Conservation (phyloP, 768 basidiomycete species). For the Coprinellus aureogranulatus region DNA sequence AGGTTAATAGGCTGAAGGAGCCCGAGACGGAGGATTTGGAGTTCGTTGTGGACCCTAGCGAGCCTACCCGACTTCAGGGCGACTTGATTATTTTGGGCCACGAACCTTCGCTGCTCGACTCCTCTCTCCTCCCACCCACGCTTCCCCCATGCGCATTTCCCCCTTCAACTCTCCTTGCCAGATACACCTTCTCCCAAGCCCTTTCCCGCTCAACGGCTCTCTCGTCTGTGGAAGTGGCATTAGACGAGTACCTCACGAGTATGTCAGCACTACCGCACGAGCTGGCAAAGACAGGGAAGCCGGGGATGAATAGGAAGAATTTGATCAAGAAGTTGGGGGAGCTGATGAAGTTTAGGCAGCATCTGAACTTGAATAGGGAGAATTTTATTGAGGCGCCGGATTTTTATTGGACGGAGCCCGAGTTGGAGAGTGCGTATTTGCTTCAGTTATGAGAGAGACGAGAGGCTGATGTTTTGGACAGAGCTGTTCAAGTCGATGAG, state of each 20-base stretch:
- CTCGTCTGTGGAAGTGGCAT: conserved; percentile 79
- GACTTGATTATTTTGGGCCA: conserved; percentile 88
- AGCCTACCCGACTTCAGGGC: conserved; percentile 84
- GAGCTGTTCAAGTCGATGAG: conserved; percentile 84
- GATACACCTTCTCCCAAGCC: conserved; percentile 90
- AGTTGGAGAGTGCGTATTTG: conserved; percentile 65
- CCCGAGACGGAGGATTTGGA: conserved; percentile 89
- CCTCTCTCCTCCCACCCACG: conserved; percentile 42
- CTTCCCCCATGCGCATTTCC: conserved; percentile 55
- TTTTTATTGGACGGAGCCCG: conserved; percentile 94
- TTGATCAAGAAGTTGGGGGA: conserved; percentile 92
- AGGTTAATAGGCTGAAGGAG: no score
- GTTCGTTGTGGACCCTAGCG: conserved; percentile 86
- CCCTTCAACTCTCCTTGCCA: conserved; percentile 74
- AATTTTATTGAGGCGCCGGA: conserved; percentile 89
- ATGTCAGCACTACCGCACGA: conserved; percentile 78
- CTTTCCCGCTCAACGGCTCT: conserved; percentile 86
- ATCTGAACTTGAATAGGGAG: conserved; percentile 84
- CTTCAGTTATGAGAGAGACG: background rate
- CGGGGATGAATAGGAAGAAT: conserved; percentile 74
- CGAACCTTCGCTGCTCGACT: conserved; percentile 55
- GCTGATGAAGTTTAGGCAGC: conserved; percentile 88
- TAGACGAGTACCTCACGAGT: conserved; percentile 81
- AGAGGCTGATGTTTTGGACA: conserved; percentile 22
- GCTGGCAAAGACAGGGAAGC: conserved; percentile 76